These are phyloP conservation scores for Macrolepiota albuminosa DNA, from an alignment of 768 basidiomycete species.

Conservation along the genomic window DNA sequence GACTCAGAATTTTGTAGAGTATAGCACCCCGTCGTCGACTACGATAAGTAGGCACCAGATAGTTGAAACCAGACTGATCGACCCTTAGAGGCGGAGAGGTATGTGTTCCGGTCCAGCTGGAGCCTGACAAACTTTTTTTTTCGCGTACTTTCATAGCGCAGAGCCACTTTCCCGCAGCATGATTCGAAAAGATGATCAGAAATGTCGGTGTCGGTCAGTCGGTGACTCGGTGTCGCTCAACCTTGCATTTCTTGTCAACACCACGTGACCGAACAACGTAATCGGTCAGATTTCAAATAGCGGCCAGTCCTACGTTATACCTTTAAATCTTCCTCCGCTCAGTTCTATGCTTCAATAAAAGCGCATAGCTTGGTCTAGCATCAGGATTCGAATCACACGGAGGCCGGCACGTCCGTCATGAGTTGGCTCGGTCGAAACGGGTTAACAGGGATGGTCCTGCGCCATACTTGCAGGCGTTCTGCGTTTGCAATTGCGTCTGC, in stretches of 20 bases:
- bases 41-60: neutral
- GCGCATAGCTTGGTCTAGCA: neutral
- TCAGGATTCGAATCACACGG: neutral
- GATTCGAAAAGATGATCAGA: too few relatives aligned
- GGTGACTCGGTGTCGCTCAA: too few relatives aligned
- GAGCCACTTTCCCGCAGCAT: too few relatives aligned
- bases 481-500: neutral
- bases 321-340: neutral
- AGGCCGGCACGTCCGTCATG: conserved; percentile 12
- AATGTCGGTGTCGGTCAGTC: too few relatives aligned
- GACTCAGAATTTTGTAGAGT: neutral
- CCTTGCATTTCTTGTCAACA: too few relatives aligned
- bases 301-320: neutral
- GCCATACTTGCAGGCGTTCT: conserved; percentile 15
- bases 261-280: conserved; percentile 7
- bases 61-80: neutral
- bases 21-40: neutral
- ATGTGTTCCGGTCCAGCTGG: too few relatives aligned
- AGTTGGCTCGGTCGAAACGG: conserved; percentile 18
- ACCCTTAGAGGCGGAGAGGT: too few relatives aligned
- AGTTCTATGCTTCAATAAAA: conserved; percentile 4
- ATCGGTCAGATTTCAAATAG: conserved; percentile 9
- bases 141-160: too few relatives aligned
- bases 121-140: too few relatives aligned
- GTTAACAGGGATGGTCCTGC: conserved; percentile 8